A percentile compares a stretch with the other conserved stretches of the same genome.
These are phyloP conservation scores for Carnegiea gigantea DNA, from an alignment of 179 eudicot genomes.

Conservation along the genomic window DNA sequence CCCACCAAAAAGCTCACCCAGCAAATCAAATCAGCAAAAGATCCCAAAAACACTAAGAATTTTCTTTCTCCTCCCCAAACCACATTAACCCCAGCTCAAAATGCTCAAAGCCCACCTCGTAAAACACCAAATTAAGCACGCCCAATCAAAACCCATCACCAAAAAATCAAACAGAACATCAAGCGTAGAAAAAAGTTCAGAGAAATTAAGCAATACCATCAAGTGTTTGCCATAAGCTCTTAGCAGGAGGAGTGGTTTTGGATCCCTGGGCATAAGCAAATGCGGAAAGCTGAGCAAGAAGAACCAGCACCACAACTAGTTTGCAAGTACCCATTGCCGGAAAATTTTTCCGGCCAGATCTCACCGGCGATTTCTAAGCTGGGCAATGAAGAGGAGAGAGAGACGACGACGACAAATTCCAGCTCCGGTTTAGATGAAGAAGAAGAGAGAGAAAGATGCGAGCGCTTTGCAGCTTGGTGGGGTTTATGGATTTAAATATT, in stretches of 20 bases:
- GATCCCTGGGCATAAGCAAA: constrained; percentile 13
- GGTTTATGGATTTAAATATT: constrained; percentile 15
- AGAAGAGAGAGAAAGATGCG: background rate
- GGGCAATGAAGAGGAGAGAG: background rate
- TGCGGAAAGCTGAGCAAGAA: background rate
- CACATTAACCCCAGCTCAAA: background rate
- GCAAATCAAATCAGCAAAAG: constrained; percentile 8
- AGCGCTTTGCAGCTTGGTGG: constrained; percentile 15
- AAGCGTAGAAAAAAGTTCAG: background rate
- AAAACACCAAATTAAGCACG: background rate
- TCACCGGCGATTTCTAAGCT: constrained; percentile 3
- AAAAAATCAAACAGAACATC: background rate
- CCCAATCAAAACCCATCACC: background rate
- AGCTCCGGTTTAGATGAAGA: background rate
- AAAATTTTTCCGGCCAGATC: constrained; percentile 12
- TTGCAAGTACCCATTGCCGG: constrained; percentile 6
- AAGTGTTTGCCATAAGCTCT: background rate
- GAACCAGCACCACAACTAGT: background rate
- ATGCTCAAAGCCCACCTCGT: background rate
- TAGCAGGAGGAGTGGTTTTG: background rate
- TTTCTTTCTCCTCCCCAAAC: background rate
- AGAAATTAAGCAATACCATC: background rate
- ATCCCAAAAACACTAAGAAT: background rate
- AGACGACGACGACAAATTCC: constrained; percentile 11
- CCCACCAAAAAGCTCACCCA: background rate